These are phyloP conservation scores for Effrenium voratum DNA, from an alignment of 73 alveolate genomes.

Conservation along the genomic window DNA sequence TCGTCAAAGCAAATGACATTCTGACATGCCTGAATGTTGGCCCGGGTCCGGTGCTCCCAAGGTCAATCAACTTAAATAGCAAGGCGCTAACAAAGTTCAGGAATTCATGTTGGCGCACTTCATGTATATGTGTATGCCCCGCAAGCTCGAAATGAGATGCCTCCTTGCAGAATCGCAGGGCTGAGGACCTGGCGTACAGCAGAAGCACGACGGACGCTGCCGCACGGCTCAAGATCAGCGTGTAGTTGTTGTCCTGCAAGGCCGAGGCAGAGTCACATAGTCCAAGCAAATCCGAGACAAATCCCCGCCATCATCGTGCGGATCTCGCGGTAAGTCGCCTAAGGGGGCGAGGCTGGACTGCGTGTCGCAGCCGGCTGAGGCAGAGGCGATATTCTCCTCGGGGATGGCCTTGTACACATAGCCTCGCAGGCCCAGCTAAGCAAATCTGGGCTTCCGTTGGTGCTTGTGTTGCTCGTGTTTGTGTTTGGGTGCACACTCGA, in stretches of 20 bases:
- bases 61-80: no score
- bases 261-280: no score
- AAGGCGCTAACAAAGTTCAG: neutral
- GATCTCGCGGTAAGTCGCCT: conserved; percentile 40
- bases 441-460: neutral
- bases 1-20: no score
- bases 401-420: conserved; percentile 14
- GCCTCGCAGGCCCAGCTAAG: neutral
- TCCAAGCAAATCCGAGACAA: neutral
- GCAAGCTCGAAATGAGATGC: no score
- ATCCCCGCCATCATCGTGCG: conserved; percentile 52
- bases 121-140: no score
- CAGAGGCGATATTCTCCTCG: conserved; percentile 17
- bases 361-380: neutral
- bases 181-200: conserved; percentile 8
- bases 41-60: no score
- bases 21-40: no score
- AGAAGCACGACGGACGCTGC: conserved; percentile 30
- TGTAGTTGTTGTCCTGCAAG: conserved; percentile 33
- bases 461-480: no score
- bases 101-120: neutral
- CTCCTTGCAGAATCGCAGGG: neutral
- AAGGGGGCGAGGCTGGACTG: neutral
- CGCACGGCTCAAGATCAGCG: conserved; percentile 30
- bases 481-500: no score